A percentile compares a stretch with the other conserved stretches of the same genome.
These are phyloP conservation scores for Linanthus parryae DNA, from an alignment of 148 eudicot genomes.

Conservation along the genomic window DNA sequence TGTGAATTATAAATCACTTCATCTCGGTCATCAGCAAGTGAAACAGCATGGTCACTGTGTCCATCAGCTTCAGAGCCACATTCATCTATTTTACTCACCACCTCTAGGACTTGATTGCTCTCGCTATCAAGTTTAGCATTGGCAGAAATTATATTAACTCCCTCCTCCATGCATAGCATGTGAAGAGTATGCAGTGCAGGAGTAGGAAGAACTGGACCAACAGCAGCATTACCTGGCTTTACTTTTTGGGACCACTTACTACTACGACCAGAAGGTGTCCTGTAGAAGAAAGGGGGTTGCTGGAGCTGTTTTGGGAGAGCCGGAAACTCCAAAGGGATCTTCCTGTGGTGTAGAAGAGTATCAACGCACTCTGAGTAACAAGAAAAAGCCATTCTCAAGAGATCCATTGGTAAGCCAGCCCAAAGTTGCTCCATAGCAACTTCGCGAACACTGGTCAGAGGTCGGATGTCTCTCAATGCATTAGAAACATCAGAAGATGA, in stretches of 20 bases:
- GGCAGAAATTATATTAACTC: conserved; percentile 29
- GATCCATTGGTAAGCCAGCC: conserved; percentile 43
- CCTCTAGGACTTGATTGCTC: conserved; percentile 33
- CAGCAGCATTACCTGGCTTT: conserved; percentile 32
- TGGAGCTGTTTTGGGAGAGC: conserved; percentile 44
- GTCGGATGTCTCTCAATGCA: conserved; percentile 33
- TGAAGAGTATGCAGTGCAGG: conserved; percentile 34
- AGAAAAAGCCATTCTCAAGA: conserved; percentile 46
- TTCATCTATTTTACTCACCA: conserved; percentile 26
- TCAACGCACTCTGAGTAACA: conserved; percentile 28
- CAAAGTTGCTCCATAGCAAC: conserved; percentile 41
- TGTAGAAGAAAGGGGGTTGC: conserved; percentile 52
- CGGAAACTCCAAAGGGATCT: conserved; percentile 41
- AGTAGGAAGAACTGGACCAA: conserved; percentile 71
- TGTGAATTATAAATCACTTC: conserved; percentile 19
- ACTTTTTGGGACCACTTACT: conserved; percentile 45
- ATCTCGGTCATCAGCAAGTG: conserved; percentile 53
- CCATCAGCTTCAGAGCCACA: conserved; percentile 14
- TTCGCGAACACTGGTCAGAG: conserved; percentile 58
- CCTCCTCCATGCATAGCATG: conserved; percentile 30
- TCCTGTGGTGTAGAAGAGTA: conserved; percentile 19
- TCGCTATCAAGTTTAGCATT: conserved; percentile 26
- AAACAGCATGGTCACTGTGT: conserved; percentile 32
- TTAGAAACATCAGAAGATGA: conserved; percentile 26
- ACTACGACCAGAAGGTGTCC: conserved; percentile 42